Percentiles rank a stretch among this genome's conserved stretches.
Conservation (phyloP, 805 yeast species). For the Myxozyma neotropica region DNA sequence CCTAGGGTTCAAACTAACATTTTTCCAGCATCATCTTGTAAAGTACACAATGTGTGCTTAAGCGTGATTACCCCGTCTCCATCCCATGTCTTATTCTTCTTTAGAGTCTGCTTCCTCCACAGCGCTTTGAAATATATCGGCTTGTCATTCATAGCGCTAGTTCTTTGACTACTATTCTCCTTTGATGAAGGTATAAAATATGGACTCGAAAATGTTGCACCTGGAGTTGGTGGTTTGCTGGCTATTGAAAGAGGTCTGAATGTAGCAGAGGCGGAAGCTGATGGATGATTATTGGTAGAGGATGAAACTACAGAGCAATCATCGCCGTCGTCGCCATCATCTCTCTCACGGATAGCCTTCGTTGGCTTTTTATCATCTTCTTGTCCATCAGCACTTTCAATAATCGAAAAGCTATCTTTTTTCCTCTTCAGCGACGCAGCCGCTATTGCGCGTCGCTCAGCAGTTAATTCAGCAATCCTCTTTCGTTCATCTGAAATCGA, state of each 20-base stretch:
- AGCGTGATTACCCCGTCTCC: slow-evolving; percentile 74
- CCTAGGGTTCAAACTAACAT: neutral
- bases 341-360: neutral
- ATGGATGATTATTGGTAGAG: neutral
- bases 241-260: neutral
- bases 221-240: neutral
- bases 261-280: neutral
- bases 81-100: slow-evolving; percentile 92
- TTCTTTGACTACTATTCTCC: neutral
- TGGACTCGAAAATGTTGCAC: neutral
- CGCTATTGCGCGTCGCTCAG: neutral
- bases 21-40: slow-evolving; percentile 38
- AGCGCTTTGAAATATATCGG: slow-evolving; percentile 46
- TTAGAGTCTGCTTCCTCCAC: slow-evolving; percentile 70
- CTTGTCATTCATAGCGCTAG: neutral
- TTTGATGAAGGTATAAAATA: neutral
- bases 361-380: neutral
- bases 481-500: slow-evolving; percentile 1
- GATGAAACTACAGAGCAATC: neutral
- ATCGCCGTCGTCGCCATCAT: neutral
- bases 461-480: neutral
- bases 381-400: neutral
- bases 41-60: slow-evolving; percentile 34
- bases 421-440: neutral
- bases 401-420: neutral